Evolutionary conservation across 345 rosid genomes (phyloP), one percentile per base, ranked within the genome.

Genomic region (Populus tremula): DNA sequence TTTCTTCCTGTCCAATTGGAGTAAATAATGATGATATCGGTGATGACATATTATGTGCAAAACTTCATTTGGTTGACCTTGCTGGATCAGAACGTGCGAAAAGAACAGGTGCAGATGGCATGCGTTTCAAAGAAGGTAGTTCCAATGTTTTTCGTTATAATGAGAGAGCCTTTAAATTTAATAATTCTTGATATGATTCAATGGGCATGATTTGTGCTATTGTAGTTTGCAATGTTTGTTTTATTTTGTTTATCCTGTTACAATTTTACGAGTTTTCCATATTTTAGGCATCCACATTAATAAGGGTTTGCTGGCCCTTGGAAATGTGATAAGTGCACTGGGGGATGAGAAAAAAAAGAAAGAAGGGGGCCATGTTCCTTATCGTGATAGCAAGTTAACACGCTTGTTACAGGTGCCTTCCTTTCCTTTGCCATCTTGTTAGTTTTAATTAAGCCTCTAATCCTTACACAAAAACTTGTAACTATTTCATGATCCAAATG

Each of bases 1-100:
- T 45, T 82, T 69, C 86, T 33, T 70, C 77, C 38, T 73, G 85
- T 75, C 64, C 85, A 56, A 72, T 62, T 49, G 85, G 85, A 56
- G 79, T 67, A 36, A 75, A 61, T 49, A 67, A 66, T 80, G 93
- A 88, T 76, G 93, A 94, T 65, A 73, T 77, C 7, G 85, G 91
- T 67, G 97, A 92, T 80, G 98, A 94, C 66, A 93, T 93, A 65
- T 83, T 96, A 62, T 88, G 92, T 78, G 92, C 98, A 25, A 96
- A 96, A 84, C 92, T 96, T 23, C 99, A 96, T 80, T 81, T 96
- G 59, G 99, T 96, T 49, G 99, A 96, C 67, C 89, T 94, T 66
- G 99, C 99, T 14, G 98, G 98, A 72, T 94, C 99, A 62, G 98
- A 96, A 75, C 91, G 99, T 53, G 99, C 98, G 78, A 94, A 96